Evolutionary conservation across 2,329 filamentous ascomycete genomes (phyloP).

Genomic region (Paraphoma sp.): DNA sequence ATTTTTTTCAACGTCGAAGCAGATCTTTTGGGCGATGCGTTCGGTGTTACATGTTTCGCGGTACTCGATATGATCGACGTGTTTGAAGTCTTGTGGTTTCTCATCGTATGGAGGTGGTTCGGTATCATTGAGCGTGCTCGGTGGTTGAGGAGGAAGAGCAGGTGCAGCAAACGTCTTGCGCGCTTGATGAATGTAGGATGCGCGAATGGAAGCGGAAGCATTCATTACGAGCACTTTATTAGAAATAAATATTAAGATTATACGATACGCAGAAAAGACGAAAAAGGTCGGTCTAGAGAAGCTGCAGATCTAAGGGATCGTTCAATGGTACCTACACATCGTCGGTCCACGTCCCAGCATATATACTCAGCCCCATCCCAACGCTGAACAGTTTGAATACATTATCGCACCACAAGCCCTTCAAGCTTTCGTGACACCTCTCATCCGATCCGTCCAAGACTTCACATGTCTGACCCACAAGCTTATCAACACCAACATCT

Average conservation of each 20-base stretch:
- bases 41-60: constrained; percentile 28
- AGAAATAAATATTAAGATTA: constrained; percentile 10
- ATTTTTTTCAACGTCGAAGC: constrained; percentile 8
- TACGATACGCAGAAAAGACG: no score
- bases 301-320: no score
- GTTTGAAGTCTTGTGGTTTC: constrained; percentile 25
- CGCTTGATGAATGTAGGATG: constrained; percentile 32
- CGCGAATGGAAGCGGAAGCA: constrained; percentile 37
- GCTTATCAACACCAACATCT: constrained; percentile 1
- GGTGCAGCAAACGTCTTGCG: constrained; percentile 22
- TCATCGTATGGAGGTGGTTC: constrained; percentile 20
- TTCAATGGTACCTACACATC: no score
- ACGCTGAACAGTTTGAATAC: no score
- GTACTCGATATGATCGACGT: constrained; percentile 28
- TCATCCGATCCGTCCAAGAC: constrained; percentile 9
- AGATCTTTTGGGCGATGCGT: constrained; percentile 4
- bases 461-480: constrained; percentile 21
- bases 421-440: not conserved
- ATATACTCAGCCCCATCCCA: no score
- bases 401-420: not conserved
- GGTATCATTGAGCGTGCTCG: constrained; percentile 7
- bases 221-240: constrained; percentile 27
- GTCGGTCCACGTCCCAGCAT: no score
- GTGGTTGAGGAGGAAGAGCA: not conserved
- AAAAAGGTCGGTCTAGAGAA: no score